Percentiles rank a stretch among this genome's conserved stretches.
These are phyloP conservation scores for Cochlearia excelsa DNA, from an alignment of 345 rosid species.

Conservation along the genomic window DNA sequence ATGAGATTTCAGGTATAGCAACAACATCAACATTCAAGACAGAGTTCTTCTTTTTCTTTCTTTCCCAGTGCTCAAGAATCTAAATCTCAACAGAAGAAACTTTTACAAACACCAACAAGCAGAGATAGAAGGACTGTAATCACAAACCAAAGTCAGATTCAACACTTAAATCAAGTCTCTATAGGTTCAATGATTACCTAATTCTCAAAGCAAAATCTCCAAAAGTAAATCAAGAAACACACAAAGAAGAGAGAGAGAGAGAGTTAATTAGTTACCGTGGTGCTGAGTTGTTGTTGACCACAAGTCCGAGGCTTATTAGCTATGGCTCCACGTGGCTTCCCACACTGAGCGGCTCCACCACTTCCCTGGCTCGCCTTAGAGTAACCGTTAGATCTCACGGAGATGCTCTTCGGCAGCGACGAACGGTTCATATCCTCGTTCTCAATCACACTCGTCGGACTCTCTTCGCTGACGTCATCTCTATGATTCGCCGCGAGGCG, in stretches of 20 bases:
- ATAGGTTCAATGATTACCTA: constrained; percentile 7
- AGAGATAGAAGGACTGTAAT: constrained; percentile 6
- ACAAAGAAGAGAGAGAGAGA: constrained; percentile 10
- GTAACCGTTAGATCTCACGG: constrained; percentile 70
- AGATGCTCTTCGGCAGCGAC: constrained; percentile 71
- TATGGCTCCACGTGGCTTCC: constrained; percentile 36
- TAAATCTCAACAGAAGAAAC: constrained; percentile 1
- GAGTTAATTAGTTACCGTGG: constrained; percentile 18
- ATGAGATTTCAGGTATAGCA: constrained; percentile 13
- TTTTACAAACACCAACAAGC: constrained; percentile 7
- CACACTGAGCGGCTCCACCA: constrained; percentile 35
- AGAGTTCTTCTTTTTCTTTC: constrained; percentile 16
- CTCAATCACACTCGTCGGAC: constrained; percentile 46
- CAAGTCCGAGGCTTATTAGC: constrained; percentile 34
- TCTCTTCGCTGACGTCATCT: constrained; percentile 36
- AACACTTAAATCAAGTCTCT: not conserved
- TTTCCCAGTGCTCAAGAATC: constrained; percentile 6
- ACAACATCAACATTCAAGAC: constrained; percentile 1
- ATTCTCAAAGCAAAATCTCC: constrained; percentile 4
- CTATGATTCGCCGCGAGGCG: constrained; percentile 16
- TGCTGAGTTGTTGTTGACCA: constrained; percentile 39
- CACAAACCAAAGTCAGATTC: not conserved
- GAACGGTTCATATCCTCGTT: constrained; percentile 43
- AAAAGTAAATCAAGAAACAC: constrained; percentile 14
- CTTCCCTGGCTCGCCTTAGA: constrained; percentile 38